These are phyloP conservation scores for Aspergillus indologenus DNA, from an alignment of 495 filamentous ascomycete species.

Conservation along the genomic window DNA sequence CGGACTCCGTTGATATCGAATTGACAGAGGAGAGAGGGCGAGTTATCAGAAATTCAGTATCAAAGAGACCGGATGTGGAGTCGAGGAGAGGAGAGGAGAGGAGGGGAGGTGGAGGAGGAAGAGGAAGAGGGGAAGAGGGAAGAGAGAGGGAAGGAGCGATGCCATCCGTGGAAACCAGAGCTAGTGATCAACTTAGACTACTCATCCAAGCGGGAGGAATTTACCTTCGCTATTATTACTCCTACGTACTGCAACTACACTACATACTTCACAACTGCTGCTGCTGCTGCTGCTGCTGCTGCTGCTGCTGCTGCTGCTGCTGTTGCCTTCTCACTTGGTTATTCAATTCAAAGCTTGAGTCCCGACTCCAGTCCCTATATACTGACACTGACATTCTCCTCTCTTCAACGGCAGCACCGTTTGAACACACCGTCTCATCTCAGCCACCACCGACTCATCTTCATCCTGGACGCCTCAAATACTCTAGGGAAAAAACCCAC, in stretches of 20 bases:
- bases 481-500: conserved; percentile 9
- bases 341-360: no score
- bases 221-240: no score
- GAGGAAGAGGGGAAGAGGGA: no score
- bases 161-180: neutral
- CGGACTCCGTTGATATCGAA: neutral
- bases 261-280: no score
- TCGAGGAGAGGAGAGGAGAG: no score
- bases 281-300: no score
- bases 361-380: no score
- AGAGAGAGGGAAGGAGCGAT: neutral
- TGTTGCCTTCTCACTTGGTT: neutral
- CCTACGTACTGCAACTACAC: no score
- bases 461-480: conserved; percentile 10
- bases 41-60: no score
- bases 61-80: neutral
- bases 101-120: no score
- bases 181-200: neutral
- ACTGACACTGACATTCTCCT: neutral
- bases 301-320: neutral
- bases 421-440: neutral
- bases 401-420: neutral
- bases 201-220: no score
- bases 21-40: neutral
- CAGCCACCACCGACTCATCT: conserved; percentile 8